Base-by-base conservation (phyloP, 225 moss, liverwort and hornwort species). In the Pseudisothecium myosuroides region DNA sequence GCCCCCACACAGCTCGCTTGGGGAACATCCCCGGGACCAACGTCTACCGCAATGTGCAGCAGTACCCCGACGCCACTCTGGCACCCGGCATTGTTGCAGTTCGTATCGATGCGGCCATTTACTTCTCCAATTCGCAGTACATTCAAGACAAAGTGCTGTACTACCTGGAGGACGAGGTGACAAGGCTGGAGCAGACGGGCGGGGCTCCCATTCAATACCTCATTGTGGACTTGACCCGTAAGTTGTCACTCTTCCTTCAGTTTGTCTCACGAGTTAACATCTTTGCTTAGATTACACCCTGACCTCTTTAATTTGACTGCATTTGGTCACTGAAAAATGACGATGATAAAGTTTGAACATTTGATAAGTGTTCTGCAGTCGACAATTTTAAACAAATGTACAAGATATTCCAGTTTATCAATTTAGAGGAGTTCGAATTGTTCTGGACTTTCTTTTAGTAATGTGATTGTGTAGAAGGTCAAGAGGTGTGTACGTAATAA, bases 111-210 rank as follows among this genome's bases (percentile, higher is more conserved):
- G 93, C 98, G 4, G 88, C 97, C 72, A 95, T 98, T 12, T 98
- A 98, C 91, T 98, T 98, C 88, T 95, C 97, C 50, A 98, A 98
- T 80, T 92, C 97, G 6, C 94, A 95, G 83, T 98, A 98, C 87
- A 84, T 98, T 14, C 89, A 92, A 0, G 97, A 98, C 86, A 97
- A 96, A 91, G 89, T 74, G 90, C 23, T 93, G 5, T 14, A 50
- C 7, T 98, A 95, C 37, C 41, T 97, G 6, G 94, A 94, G 24
- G 90, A 87, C 0, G 95, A 93, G 43, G n/a, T 43, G 7, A 43
- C 52, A 11, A 84, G 82, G 41, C 6, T 90, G 74, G 87, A 49
- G 39, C 19, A 17, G 21, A 73, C 73, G 6, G 89, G 87, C 47
- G 92, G 92, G 29, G 9, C 67, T 17, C 69, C 78, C 18, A 61